Percentiles rank a stretch among this genome's conserved stretches.
These are phyloP conservation scores for Extremus antarcticus DNA, from an alignment of 495 filamentous ascomycete genomes.

Conservation along the genomic window DNA sequence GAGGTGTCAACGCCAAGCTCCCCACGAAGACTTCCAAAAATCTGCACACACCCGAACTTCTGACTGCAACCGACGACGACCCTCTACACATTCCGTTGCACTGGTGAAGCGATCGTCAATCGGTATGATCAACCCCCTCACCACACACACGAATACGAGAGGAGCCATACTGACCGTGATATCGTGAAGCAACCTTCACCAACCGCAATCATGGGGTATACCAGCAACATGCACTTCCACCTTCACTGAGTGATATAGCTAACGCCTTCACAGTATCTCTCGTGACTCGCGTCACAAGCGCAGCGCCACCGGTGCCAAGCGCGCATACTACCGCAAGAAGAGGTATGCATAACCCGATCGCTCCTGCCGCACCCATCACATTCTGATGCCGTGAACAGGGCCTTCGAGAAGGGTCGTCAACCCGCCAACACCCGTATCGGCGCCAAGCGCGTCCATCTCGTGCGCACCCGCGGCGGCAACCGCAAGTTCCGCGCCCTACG, in stretches of 20 bases:
- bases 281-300: conserved; percentile 99
- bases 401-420: conserved; percentile 99
- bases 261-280: conserved; percentile 57
- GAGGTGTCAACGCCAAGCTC: background rate
- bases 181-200: conserved; percentile 41
- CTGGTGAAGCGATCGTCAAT: conserved; percentile 5
- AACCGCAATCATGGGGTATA: conserved; percentile 71
- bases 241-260: conserved; percentile 10
- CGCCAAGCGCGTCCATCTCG: conserved; percentile 93
- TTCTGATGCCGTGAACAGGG: conserved; percentile 45
- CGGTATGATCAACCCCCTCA: background rate
- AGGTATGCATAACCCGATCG: conserved; percentile 49
- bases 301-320: conserved; percentile 92
- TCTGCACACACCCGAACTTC: conserved; percentile 2
- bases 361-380: conserved; percentile 18
- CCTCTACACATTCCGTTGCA: conserved; percentile 3
- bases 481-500: conserved; percentile 98
- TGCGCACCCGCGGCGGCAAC: conserved; percentile 98
- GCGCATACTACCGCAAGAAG: conserved; percentile 84
- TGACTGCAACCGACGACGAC: no score
- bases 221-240: conserved; percentile 2
- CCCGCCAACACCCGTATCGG: conserved; percentile 98
- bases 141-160: background rate
- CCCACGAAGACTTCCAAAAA: background rate
- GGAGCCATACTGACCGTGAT: background rate